Percentiles rank a stretch among this genome's conserved stretches.
These are phyloP conservation scores for Madurella fahalii DNA, from an alignment of 2,329 filamentous ascomycete genomes.

Conservation along the genomic window DNA sequence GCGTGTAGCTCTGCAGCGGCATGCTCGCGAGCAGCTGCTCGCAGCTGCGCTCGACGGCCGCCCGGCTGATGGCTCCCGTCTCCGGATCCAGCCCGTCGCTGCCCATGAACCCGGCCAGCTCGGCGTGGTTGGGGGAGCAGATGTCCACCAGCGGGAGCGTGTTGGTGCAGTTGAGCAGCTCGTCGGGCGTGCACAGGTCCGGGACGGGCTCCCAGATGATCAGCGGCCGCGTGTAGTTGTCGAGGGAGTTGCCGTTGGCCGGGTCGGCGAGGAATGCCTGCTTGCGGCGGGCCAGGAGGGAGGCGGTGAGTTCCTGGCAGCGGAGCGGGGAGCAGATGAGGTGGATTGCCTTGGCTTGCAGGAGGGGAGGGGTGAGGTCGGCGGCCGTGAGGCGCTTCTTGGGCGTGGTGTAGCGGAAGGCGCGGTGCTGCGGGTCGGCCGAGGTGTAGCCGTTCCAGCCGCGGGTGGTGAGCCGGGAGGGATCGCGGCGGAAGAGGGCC, in stretches of 20 bases:
- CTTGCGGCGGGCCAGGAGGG: constrained; percentile 60
- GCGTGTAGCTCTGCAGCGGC: constrained; percentile 59
- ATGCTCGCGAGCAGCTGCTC: constrained; percentile 61
- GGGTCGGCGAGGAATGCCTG: constrained; percentile 8
- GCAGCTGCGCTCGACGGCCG: constrained; percentile 54
- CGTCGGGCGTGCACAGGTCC: constrained; percentile 72
- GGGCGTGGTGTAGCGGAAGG: constrained; percentile 83
- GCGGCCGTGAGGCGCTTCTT: constrained; percentile 75
- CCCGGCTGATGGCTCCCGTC: constrained; percentile 50
- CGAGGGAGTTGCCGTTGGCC: constrained; percentile 11
- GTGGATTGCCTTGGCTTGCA: constrained; percentile 76
- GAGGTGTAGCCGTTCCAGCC: constrained; percentile 85
- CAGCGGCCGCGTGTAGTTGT: constrained; percentile 53
- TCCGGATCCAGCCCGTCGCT: constrained; percentile 50
- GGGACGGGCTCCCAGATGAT: constrained; percentile 97
- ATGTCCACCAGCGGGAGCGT: constrained; percentile 58
- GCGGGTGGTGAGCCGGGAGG: constrained; percentile 71
- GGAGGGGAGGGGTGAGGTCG: constrained; percentile 61
- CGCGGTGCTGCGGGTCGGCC: constrained; percentile 60
- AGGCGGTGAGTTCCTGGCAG: constrained; percentile 69
- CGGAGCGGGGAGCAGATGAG: constrained; percentile 77
- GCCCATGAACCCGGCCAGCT: constrained; percentile 83
- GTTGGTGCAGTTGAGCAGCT: constrained; percentile 62
- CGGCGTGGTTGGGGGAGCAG: constrained; percentile 77
- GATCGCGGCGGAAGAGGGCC: constrained; percentile 63